A percentile compares a stretch with the other conserved stretches of the same genome.
Evolutionary conservation across 129 eudicot species (phyloP).

Genomic region (Flaveria bidentis): DNA sequence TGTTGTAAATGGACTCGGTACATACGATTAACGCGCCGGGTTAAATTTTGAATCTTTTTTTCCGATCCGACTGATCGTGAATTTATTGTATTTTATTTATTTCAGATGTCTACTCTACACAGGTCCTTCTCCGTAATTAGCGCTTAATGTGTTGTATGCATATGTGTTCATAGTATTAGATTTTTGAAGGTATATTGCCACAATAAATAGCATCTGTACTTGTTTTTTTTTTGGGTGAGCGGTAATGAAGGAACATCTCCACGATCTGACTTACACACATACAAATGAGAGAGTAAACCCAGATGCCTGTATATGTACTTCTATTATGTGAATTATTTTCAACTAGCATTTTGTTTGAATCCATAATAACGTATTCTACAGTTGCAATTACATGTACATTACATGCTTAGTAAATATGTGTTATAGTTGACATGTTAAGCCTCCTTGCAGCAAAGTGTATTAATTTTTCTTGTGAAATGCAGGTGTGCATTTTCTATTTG

Average conservation of each 20-base stretch:
- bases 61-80: constrained; percentile 6
- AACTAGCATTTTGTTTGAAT: background rate
- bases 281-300: background rate
- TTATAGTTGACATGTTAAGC: too few relatives aligned
- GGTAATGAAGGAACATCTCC: too few relatives aligned
- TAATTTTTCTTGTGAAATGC: constrained; percentile 21
- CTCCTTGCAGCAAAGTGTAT: background rate
- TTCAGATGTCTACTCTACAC: too few relatives aligned
- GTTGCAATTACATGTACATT: constrained; percentile 8
- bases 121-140: too few relatives aligned
- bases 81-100: too few relatives aligned
- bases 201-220: too few relatives aligned
- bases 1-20: background rate
- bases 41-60: background rate
- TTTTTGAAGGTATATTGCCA: too few relatives aligned
- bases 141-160: too few relatives aligned
- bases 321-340: background rate
- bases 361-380: background rate
- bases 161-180: too few relatives aligned
- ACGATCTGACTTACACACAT: background rate
- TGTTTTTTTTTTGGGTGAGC: too few relatives aligned
- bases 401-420: background rate
- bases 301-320: background rate
- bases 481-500: constrained; percentile 94
- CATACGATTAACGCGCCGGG: too few relatives aligned